Evolutionary conservation across 176 grass and related monocot genomes (phyloP), one percentile per base, ranked within the genome.

Genomic region (Juncus inflexus): DNA sequence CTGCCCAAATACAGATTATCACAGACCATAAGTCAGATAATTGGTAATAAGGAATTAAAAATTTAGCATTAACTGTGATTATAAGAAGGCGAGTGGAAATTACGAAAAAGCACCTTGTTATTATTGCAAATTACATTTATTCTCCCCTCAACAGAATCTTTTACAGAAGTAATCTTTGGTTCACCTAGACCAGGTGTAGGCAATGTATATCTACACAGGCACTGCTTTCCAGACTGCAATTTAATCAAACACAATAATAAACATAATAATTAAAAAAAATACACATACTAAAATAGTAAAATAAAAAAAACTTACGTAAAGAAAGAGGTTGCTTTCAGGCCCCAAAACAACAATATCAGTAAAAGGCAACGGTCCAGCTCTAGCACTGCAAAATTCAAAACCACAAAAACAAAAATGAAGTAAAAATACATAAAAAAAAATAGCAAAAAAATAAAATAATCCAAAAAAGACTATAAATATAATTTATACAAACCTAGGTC

Each of bases 161-260:
- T 69, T 72, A 96, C 82, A 76, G 79, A 79, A 76, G 78, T 79
- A 67, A 96, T 91, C 84, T 81, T 88, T 69, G 85, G 36, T 55
- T 81, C 80, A 71, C 58, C 67, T 85, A 70, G 52, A 71, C 65
- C 72, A 65, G 37, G 82, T 38, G 70, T 80, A 78, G 87, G 87
- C 9, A 96, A 81, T 52, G 50, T 76, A 65, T 83, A 96, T 77
- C 79, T 85, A 80, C 91, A 96, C 45, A 96, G 84, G 73, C 91
- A 96, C 77, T 88, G 81, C 56, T 83, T 87, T 80, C 91, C 91
- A 56, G 87, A 96, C 91, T 96, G 84, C 73, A 79, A 63, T 50
- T 50, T 41, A 70, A 49, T 28, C 19, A 76, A 36, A 76, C 55
- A 64, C 49, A 4, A n/a, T n/a, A 60, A 83, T 65, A 47, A 42